phyloP scores from a whole-genome alignment of 2,329 filamentous ascomycete genomes.

The Furcasterigmium sp. region DNA sequence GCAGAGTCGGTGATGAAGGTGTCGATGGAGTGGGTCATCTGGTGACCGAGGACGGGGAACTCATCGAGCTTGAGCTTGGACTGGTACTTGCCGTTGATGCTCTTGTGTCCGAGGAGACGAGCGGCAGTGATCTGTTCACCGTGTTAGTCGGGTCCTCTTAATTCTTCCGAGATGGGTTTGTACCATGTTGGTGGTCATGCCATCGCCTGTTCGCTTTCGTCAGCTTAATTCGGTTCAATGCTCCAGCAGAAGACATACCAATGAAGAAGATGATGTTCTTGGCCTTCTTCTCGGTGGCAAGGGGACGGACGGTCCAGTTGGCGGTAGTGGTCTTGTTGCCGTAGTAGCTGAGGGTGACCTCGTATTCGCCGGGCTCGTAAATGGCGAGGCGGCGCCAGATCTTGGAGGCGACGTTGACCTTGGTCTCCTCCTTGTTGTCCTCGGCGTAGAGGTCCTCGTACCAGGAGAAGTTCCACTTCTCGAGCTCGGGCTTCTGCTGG shows the following conservation, averaged over 20 bases:
- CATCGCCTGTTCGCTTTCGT: conserved; percentile 31
- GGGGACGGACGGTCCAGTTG: conserved; percentile 70
- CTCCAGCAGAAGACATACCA: conserved; percentile 35
- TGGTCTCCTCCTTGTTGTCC: conserved; percentile 61
- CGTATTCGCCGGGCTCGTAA: conserved; percentile 75
- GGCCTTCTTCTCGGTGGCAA: conserved; percentile 64
- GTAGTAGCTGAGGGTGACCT: conserved; percentile 72
- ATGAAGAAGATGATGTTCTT: conserved; percentile 88
- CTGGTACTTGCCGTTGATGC: conserved; percentile 80
- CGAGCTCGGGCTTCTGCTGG: conserved; percentile 67
- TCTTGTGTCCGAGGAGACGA: conserved; percentile 75
- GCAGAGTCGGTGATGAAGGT: conserved; percentile 82
- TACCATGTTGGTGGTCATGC: conserved; percentile 69
- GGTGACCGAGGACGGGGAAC: conserved; percentile 80
- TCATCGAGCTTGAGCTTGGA: conserved; percentile 71
- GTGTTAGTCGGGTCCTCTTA: neutral
- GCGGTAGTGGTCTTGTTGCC: conserved; percentile 65
- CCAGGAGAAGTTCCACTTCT: conserved; percentile 82
- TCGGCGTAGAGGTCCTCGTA: conserved; percentile 78
- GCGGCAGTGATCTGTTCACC: conserved; percentile 64
- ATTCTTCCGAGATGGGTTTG: neutral
- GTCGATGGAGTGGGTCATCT: conserved; percentile 85
- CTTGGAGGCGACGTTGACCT: conserved; percentile 78
- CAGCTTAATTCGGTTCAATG: neutral
- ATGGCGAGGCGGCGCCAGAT: conserved; percentile 71